These are phyloP conservation scores for Puccinia polysora DNA, from an alignment of 1,284 basidiomycete species.

Conservation along the genomic window DNA sequence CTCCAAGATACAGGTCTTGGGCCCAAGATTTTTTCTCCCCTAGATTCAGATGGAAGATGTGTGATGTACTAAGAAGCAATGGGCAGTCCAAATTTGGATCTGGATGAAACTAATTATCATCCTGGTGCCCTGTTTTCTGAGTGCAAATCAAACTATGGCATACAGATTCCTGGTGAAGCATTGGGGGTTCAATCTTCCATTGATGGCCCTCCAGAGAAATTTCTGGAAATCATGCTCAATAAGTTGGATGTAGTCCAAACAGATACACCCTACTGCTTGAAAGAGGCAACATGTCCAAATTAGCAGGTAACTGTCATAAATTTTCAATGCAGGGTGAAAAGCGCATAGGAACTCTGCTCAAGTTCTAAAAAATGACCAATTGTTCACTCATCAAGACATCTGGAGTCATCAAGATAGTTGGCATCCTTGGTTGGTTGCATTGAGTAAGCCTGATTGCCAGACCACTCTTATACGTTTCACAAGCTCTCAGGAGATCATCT, in stretches of 20 bases:
- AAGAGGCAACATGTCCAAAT: slow-evolving; percentile 11
- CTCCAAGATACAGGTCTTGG: slow-evolving; percentile 32
- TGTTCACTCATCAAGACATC: slow-evolving; percentile 16
- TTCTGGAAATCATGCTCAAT: slow-evolving; percentile 10
- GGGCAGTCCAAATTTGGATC: not conserved
- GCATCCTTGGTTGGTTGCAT: slow-evolving; percentile 39
- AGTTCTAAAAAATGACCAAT: slow-evolving; percentile 20
- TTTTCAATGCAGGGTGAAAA: slow-evolving; percentile 19
- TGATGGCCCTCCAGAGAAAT: slow-evolving; percentile 27
- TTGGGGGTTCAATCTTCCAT: slow-evolving; percentile 19
- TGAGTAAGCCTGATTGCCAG: not conserved
- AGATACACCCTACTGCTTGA: no score
- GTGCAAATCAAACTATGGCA: slow-evolving; percentile 31
- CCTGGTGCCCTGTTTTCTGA: slow-evolving; percentile 10
- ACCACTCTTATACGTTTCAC: not conserved
- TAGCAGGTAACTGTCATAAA: slow-evolving; percentile 24
- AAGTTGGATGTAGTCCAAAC: not conserved
- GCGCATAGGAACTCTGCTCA: slow-evolving; percentile 27
- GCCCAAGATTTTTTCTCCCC: slow-evolving; percentile 18
- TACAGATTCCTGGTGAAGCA: slow-evolving; percentile 39
- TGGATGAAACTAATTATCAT: not conserved
- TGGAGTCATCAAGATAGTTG: slow-evolving; percentile 23
- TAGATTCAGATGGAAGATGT: slow-evolving; percentile 6
- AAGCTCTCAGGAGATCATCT: not conserved
- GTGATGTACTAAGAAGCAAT: slow-evolving; percentile 27